phyloP scores from a whole-genome alignment of 129 eudicot species.

The Arctium minus region DNA sequence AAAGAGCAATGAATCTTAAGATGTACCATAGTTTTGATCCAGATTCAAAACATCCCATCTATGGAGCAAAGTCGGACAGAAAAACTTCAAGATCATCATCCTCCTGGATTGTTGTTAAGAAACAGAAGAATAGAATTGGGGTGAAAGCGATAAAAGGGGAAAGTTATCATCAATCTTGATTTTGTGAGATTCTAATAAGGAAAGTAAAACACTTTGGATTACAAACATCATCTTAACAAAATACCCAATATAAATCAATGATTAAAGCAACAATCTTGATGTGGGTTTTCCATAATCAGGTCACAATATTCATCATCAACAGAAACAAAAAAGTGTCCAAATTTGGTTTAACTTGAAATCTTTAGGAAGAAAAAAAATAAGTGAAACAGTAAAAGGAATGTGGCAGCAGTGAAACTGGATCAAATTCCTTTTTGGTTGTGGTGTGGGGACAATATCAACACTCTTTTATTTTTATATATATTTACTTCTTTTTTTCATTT shows the following conservation, averaged over 20 bases:
- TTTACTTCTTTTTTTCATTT: background rate
- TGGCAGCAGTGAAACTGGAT: slow-evolving; percentile 4
- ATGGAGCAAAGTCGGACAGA: background rate
- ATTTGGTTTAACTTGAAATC: background rate
- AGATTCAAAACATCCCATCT: background rate
- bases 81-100: background rate
- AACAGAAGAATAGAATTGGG: background rate
- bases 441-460: slow-evolving; percentile 11
- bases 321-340: background rate
- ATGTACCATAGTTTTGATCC: background rate
- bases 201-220: background rate
- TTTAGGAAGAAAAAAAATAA: background rate
- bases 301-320: background rate
- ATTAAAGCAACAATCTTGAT: background rate
- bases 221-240: background rate
- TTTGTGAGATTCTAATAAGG: background rate
- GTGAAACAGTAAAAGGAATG: background rate
- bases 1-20: background rate
- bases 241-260: background rate
- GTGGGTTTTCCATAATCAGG: slow-evolving; percentile 2
- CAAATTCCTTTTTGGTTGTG: slow-evolving; percentile 9
- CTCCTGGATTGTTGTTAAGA: background rate
- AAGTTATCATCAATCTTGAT: background rate
- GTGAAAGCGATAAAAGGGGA: background rate
- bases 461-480: background rate